Percentiles rank a stretch among this genome's conserved stretches.
These are phyloP conservation scores for Aspergillus ruber DNA, from an alignment of 2,329 filamentous ascomycete genomes.

Conservation along the genomic window DNA sequence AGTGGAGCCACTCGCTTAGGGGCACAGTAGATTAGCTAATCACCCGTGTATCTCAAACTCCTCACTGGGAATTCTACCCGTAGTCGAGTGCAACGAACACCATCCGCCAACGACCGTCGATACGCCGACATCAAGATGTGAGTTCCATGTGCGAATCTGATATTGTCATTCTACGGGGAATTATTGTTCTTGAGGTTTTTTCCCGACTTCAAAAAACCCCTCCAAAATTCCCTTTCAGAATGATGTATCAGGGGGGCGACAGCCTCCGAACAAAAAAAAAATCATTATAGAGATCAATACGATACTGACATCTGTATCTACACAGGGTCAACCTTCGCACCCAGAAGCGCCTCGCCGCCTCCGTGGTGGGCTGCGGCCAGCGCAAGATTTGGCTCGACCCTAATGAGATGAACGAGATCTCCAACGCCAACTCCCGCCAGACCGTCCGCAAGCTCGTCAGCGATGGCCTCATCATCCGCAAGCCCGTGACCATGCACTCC, in stretches of 20 bases:
- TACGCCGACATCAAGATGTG: conserved; percentile 43
- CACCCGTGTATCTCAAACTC: conserved; percentile 34
- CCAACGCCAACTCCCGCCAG: conserved; percentile 99
- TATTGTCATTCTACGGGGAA: conserved; percentile 10
- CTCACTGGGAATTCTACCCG: conserved; percentile 33
- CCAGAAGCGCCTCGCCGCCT: conserved; percentile 99
- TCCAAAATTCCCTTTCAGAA: conserved; percentile 2
- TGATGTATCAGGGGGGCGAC: neutral
- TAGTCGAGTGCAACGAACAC: conserved; percentile 37
- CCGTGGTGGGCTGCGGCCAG: conserved; percentile 98
- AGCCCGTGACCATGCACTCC: conserved; percentile 99
- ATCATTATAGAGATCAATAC: neutral
- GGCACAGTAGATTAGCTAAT: conserved; percentile 36
- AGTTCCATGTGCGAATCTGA: conserved; percentile 27
- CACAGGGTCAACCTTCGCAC: conserved; percentile 97
- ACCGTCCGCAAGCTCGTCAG: conserved; percentile 98
- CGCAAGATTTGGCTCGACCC: conserved; percentile 99
- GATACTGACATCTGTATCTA: conserved; percentile 27
- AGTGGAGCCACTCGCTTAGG: conserved; percentile 34
- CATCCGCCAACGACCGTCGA: conserved; percentile 42
- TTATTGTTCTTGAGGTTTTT: conserved; percentile 14
- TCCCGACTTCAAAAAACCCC: conserved; percentile 4
- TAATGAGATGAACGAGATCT: conserved; percentile 98
- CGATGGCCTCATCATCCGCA: conserved; percentile 99
- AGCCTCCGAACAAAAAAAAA: neutral